A percentile compares a stretch with the other conserved stretches of the same genome.
Evolutionary conservation across 768 basidiomycete genomes (phyloP).

Genomic region (Podaxis carcinomalis): DNA sequence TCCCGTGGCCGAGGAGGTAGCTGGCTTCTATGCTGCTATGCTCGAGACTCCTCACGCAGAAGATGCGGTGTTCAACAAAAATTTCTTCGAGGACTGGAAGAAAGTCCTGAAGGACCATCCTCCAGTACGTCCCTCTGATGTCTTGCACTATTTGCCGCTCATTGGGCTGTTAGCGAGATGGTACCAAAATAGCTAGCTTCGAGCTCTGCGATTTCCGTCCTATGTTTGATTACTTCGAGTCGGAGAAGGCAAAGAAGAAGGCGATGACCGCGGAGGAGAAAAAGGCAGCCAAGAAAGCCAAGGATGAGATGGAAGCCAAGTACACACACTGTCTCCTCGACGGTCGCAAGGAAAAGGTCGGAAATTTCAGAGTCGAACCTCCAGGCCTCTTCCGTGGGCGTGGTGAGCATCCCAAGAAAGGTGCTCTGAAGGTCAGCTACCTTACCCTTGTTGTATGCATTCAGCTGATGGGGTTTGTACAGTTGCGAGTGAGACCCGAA

Average conservation of each 20-base stretch:
- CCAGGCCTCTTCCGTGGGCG: conserved; percentile 98
- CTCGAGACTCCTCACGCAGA: conserved; percentile 89
- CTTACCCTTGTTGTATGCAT: background rate
- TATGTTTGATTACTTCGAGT: conserved; percentile 91
- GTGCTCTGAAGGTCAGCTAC: conserved; percentile 76
- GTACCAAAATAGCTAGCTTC: conserved; percentile 70
- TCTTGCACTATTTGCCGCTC: background rate
- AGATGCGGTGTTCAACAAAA: conserved; percentile 85
- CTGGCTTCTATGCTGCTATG: conserved; percentile 92
- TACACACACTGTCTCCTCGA: conserved; percentile 88
- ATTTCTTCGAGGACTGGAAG: conserved; percentile 93
- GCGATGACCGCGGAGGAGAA: conserved; percentile 80
- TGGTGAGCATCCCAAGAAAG: conserved; percentile 98
- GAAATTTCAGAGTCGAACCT: conserved; percentile 97
- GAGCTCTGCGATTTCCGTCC: conserved; percentile 90
- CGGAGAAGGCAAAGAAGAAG: conserved; percentile 92
- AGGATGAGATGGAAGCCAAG: conserved; percentile 79
- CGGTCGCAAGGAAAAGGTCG: conserved; percentile 96
- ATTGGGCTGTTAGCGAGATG: conserved; percentile 48
- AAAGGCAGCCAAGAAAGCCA: conserved; percentile 83
- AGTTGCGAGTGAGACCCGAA: conserved; percentile 89
- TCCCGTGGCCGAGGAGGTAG: conserved; percentile 90
- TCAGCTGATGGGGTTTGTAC: conserved; percentile 4
- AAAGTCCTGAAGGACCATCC: conserved; percentile 74
- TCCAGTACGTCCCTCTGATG: conserved; percentile 53